Percentiles rank a stretch among this genome's conserved stretches.
Evolutionary conservation across 1,284 basidiomycete genomes (phyloP).

Genomic region (Tilletia horrida): DNA sequence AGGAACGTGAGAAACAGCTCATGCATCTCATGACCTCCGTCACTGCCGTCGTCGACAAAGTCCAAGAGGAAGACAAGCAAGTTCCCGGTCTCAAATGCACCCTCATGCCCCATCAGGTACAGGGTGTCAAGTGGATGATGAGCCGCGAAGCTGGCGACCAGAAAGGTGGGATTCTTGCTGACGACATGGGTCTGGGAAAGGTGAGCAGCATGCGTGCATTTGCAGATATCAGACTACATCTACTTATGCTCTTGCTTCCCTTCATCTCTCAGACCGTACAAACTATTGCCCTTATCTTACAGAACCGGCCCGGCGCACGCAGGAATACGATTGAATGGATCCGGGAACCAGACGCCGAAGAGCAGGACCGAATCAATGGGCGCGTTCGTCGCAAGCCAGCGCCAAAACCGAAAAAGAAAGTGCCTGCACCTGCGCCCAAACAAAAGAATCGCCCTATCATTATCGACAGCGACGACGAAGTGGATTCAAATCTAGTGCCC

Average conservation of each 20-base stretch:
- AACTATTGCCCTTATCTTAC: slow-evolving; percentile 74
- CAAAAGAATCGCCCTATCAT: background rate
- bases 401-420: background rate
- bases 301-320: slow-evolving; percentile 21
- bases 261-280: slow-evolving; percentile 86
- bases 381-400: background rate
- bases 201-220: slow-evolving; percentile 1
- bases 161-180: slow-evolving; percentile 81
- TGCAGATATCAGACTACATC: background rate
- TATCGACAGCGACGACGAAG: slow-evolving; percentile 14
- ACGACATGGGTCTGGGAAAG: slow-evolving; percentile 70
- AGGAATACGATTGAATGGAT: slow-evolving; percentile 14
- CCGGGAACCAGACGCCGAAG: slow-evolving; percentile 2
- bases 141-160: slow-evolving; percentile 71
- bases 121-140: slow-evolving; percentile 81
- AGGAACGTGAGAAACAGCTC: slow-evolving; percentile 44
- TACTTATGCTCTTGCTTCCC: background rate
- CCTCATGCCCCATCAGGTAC: slow-evolving; percentile 80
- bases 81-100: slow-evolving; percentile 60
- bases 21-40: slow-evolving; percentile 38
- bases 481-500: background rate
- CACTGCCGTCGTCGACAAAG: slow-evolving; percentile 33
- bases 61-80: slow-evolving; percentile 24
- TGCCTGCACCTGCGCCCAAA: background rate
- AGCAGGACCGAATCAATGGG: slow-evolving; percentile 8